phyloP scores from a whole-genome alignment of 257 asterid species.

The Scutellaria minor region DNA sequence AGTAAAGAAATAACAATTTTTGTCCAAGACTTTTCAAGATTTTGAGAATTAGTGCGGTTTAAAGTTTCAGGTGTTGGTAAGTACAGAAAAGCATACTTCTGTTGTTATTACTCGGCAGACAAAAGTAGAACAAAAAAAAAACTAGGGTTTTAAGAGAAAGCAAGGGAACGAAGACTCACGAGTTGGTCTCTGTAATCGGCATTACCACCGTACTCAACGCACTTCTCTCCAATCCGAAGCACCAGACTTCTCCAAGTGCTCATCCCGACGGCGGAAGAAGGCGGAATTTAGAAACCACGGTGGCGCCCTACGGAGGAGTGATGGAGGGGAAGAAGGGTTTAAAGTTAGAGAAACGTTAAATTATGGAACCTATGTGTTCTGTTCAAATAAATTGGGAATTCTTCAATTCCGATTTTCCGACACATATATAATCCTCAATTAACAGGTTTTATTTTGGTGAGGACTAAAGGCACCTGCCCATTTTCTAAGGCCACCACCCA shows the following conservation, averaged over 20 bases:
- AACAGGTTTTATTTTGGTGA: no score
- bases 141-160: slow-evolving; percentile 46
- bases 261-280: slow-evolving; percentile 52
- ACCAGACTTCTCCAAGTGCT: slow-evolving; percentile 80
- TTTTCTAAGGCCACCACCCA: no score
- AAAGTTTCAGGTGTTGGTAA: not conserved
- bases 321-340: slow-evolving; percentile 37
- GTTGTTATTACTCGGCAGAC: not conserved
- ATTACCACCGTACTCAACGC: slow-evolving; percentile 85
- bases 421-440: no score
- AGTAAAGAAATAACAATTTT: slow-evolving; percentile 3
- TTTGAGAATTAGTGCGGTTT: slow-evolving; percentile 3
- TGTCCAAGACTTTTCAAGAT: not conserved
- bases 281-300: not conserved
- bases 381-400: no score
- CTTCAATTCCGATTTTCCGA: no score
- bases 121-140: not conserved
- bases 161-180: slow-evolving; percentile 47
- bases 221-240: slow-evolving; percentile 92
- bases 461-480: no score
- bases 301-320: slow-evolving; percentile 28
- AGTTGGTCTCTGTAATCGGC: slow-evolving; percentile 86
- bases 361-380: not conserved
- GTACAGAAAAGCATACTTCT: not conserved
- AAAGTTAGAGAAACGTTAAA: slow-evolving; percentile 25